Conservation (phyloP, 1,139 yeast species). For the Spencermartinsiella ligniputridi region DNA sequence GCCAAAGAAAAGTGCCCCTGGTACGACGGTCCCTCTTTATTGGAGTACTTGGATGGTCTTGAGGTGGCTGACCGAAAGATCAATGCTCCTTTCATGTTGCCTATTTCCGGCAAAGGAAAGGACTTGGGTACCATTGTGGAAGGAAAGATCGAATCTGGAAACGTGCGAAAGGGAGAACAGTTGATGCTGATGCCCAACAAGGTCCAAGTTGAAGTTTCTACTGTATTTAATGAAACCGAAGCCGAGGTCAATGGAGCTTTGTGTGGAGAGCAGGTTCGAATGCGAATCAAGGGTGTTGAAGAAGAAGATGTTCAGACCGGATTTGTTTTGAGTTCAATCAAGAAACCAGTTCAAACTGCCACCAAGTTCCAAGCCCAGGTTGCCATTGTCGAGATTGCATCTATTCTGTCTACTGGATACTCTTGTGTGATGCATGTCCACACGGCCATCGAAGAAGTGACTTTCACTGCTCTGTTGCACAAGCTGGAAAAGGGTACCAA, state of each 20-base stretch:
- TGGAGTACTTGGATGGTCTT: constrained; percentile 84
- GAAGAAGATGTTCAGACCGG: constrained; percentile 95
- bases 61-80: constrained; percentile 78
- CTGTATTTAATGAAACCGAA: constrained; percentile 92
- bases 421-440: constrained; percentile 98
- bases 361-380: constrained; percentile 92
- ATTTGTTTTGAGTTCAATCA: constrained; percentile 79
- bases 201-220: constrained; percentile 71
- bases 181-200: constrained; percentile 92
- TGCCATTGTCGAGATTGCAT: constrained; percentile 85
- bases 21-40: constrained; percentile 88
- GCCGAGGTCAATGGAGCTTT: constrained; percentile 85
- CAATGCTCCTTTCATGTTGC: constrained; percentile 96
- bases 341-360: constrained; percentile 86
- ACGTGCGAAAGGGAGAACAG: constrained; percentile 70
- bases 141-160: constrained; percentile 97
- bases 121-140: constrained; percentile 96
- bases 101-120: constrained; percentile 89
- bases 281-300: constrained; percentile 90
- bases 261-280: constrained; percentile 96
- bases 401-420: constrained; percentile 90
- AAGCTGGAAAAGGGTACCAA: constrained; percentile 95
- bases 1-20: constrained; percentile 72
- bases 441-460: constrained; percentile 96
- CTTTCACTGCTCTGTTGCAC: constrained; percentile 76